A percentile compares a stretch with the other conserved stretches of the same genome.
phyloP scores from a whole-genome alignment of 805 yeast genomes.

The Candida sanyiensis region DNA sequence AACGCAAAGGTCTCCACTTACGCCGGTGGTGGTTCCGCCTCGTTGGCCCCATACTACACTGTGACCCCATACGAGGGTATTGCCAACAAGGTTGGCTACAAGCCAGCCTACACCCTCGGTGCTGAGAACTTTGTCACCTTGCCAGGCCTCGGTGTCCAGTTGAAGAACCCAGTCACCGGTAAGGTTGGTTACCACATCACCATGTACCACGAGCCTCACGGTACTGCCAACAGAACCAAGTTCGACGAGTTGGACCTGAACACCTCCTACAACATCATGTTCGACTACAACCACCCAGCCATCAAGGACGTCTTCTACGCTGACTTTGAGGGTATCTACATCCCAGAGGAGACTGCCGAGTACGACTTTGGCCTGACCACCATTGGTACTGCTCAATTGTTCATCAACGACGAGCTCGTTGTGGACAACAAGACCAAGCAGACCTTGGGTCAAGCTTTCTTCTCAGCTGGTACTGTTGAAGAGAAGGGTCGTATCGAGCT shows the following conservation, averaged over 20 bases:
- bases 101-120: conserved; percentile 31
- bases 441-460: conserved; percentile 43
- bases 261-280: conserved; percentile 21
- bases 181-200: conserved; percentile 23
- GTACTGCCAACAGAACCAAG: conserved; percentile 20
- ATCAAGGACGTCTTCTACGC: conserved; percentile 33
- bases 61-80: conserved; percentile 46
- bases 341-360: conserved; percentile 42
- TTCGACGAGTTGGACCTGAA: conserved; percentile 27
- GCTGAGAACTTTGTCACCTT: conserved; percentile 31
- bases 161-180: conserved; percentile 22
- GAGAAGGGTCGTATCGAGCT: conserved; percentile 34
- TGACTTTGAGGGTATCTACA: conserved; percentile 40
- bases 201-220: conserved; percentile 25
- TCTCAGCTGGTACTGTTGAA: conserved; percentile 51
- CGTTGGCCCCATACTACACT: conserved; percentile 41
- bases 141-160: conserved; percentile 29
- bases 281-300: conserved; percentile 27
- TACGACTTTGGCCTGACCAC: conserved; percentile 49
- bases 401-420: conserved; percentile 44
- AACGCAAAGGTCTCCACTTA: conserved; percentile 45
- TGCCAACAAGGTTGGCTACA: conserved; percentile 22
- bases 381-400: conserved; percentile 51
- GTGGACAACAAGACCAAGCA: conserved; percentile 54
- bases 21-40: conserved; percentile 62